phyloP scores from a whole-genome alignment of 129 eudicot species.

The Chrysanthemum seticuspe region DNA sequence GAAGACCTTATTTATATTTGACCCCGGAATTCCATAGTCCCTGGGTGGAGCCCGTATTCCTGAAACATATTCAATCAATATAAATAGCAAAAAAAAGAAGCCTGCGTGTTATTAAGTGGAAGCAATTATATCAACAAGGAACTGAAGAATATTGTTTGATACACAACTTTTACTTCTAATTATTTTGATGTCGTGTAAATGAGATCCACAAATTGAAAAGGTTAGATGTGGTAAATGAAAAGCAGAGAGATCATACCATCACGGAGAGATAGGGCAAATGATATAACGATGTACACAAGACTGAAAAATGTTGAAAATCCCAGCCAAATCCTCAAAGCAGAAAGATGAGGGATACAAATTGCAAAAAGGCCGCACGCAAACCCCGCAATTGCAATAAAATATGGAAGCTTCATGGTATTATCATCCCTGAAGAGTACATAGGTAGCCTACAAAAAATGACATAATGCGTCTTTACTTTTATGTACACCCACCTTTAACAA shows the following conservation, averaged over 20 bases:
- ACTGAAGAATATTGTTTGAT: background rate
- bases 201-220: slow-evolving; percentile 1
- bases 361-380: slow-evolving; percentile 80
- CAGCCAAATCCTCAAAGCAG: slow-evolving; percentile 80
- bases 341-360: slow-evolving; percentile 73
- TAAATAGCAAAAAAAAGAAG: background rate
- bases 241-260: slow-evolving; percentile 70
- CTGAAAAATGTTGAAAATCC: slow-evolving; percentile 83
- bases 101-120: background rate
- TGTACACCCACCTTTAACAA: too few relatives aligned
- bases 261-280: slow-evolving; percentile 57
- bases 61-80: slow-evolving; percentile 15
- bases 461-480: too few relatives aligned
- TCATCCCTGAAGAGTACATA: slow-evolving; percentile 72
- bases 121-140: background rate
- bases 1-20: slow-evolving; percentile 50
- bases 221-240: background rate
- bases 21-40: slow-evolving; percentile 75
- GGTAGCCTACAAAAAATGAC: slow-evolving; percentile 54
- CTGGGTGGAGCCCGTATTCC: slow-evolving; percentile 71
- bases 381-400: slow-evolving; percentile 74
- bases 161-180: background rate
- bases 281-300: slow-evolving; percentile 60
- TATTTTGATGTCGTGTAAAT: background rate
- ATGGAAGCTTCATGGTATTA: slow-evolving; percentile 68